Evolutionary conservation across 2,329 filamentous ascomycete genomes (phyloP).

Genomic region (Colletotrichum agaves): DNA sequence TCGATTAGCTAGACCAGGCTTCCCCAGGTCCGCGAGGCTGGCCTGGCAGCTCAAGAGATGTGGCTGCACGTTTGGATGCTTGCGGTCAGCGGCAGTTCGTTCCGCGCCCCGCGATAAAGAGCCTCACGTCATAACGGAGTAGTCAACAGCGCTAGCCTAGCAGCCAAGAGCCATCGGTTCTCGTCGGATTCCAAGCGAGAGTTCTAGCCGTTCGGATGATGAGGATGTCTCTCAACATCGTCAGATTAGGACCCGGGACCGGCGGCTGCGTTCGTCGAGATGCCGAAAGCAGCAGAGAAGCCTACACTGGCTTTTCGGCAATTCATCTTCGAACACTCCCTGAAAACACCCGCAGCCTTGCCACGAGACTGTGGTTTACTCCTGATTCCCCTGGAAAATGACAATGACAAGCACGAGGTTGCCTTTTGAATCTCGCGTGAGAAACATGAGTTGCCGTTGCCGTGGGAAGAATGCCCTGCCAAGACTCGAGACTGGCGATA

Average conservation of each 20-base stretch:
- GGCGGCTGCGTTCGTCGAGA: background rate
- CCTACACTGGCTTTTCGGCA: background rate
- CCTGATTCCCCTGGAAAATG: background rate
- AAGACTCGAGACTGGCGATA: background rate
- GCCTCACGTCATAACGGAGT: background rate
- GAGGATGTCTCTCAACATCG: background rate
- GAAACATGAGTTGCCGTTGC: background rate
- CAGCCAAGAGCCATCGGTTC: background rate
- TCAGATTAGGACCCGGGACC: background rate
- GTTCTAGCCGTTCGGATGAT: background rate
- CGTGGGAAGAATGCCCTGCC: background rate
- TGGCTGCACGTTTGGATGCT: background rate
- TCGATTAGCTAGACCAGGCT: background rate
- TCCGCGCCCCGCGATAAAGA: background rate
- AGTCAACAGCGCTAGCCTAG: background rate
- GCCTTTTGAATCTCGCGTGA: background rate
- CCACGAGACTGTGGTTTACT: background rate
- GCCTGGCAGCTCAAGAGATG: background rate
- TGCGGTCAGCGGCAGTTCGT: slow-evolving; percentile 7
- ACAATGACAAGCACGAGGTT: background rate
- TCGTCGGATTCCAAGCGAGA: background rate
- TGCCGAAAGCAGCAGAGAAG: background rate
- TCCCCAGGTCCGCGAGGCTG: background rate
- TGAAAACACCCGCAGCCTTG: background rate
- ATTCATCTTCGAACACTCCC: background rate